Percentiles rank a stretch among this genome's conserved stretches.
Conservation (phyloP, 345 rosid genomes). For the Erysimum cheiranthoides region DNA sequence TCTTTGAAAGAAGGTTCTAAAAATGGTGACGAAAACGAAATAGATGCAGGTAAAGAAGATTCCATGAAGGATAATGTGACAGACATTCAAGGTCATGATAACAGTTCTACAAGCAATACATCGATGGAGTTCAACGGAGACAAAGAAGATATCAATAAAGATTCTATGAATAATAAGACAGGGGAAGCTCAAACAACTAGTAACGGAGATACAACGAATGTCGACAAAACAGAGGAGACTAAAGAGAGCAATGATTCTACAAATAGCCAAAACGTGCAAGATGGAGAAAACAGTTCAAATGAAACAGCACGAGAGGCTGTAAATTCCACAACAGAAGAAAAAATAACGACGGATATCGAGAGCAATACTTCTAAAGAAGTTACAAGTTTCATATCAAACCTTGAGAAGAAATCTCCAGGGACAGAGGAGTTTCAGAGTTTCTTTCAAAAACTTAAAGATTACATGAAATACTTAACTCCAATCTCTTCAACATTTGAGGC, state of each 20-base stretch:
- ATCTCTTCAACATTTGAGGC: slow-evolving; percentile 35
- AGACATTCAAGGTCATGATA: slow-evolving; percentile 1
- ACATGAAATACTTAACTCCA: slow-evolving; percentile 33
- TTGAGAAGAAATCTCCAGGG: slow-evolving; percentile 39
- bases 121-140: neutral
- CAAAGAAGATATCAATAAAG: neutral
- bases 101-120: neutral
- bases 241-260: neutral
- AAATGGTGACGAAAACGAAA: neutral
- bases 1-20: neutral
- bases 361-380: slow-evolving; percentile 35
- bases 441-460: slow-evolving; percentile 41
- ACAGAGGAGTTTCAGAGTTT: slow-evolving; percentile 42
- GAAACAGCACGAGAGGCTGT: neutral
- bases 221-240: slow-evolving; percentile 8
- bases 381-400: slow-evolving; percentile 39
- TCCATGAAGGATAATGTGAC: slow-evolving; percentile 1
- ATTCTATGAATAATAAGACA: slow-evolving; percentile 18
- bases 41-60: neutral
- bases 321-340: slow-evolving; percentile 20
- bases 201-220: slow-evolving; percentile 13
- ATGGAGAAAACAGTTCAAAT: neutral
- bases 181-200: slow-evolving; percentile 11
- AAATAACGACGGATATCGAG: slow-evolving; percentile 22
- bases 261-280: slow-evolving; percentile 8